Conservation (phyloP, 176 grass and related monocot genomes). For the Oryza meyeriana region DNA sequence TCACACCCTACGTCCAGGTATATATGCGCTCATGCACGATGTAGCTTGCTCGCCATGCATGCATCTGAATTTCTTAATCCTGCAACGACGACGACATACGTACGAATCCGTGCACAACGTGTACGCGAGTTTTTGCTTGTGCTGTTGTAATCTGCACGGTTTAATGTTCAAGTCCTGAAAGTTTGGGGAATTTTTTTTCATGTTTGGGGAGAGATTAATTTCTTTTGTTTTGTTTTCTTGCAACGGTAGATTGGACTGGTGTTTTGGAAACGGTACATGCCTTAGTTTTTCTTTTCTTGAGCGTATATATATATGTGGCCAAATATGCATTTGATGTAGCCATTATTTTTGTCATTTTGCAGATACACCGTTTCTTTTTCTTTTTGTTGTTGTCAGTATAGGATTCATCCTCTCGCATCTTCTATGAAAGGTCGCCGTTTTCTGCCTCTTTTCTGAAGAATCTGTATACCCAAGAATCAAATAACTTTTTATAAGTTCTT, state of each 20-base stretch:
- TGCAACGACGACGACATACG: not conserved
- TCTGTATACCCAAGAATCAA: not conserved
- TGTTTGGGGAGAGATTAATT: not conserved
- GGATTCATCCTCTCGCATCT: not conserved
- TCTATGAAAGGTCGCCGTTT: not conserved
- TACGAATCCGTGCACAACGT: not conserved
- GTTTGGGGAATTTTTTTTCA: not conserved
- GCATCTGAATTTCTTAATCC: not conserved
- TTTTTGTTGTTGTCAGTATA: not conserved
- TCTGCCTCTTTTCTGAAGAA: not conserved
- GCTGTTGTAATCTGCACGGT: not conserved
- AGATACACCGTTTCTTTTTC: not conserved
- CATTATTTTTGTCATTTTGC: not conserved
- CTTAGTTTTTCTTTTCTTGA: not conserved
- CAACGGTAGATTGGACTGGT: not conserved
- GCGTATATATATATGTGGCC: not conserved
- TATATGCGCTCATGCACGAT: not conserved
- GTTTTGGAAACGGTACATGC: not conserved
- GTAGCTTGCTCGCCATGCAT: not conserved
- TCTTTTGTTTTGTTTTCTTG: not conserved
- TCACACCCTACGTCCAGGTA: conserved; percentile 96
- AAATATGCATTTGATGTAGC: not conserved
- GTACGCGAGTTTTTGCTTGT: not conserved
- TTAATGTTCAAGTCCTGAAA: not conserved
- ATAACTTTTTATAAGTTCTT: not conserved